Evolutionary conservation across 2,329 filamentous ascomycete genomes (phyloP).

Genomic region (Didymella pomorum): DNA sequence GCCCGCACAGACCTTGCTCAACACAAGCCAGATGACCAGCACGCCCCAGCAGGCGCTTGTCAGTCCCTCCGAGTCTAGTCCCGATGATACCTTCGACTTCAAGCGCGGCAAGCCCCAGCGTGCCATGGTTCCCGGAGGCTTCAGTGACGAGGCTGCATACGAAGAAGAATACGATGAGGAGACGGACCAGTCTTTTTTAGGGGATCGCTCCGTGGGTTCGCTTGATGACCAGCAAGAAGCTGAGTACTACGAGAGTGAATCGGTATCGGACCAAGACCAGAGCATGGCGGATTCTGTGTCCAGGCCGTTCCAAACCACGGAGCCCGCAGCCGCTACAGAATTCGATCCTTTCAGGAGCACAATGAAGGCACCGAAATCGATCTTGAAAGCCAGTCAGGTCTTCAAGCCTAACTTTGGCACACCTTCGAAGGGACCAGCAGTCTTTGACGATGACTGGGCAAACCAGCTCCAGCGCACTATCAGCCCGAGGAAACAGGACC

Average conservation of each 20-base stretch:
- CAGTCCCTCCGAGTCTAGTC: constrained; percentile 53
- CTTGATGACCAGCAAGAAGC: constrained; percentile 68
- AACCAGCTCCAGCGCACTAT: constrained; percentile 93
- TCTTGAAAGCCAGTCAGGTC: constrained; percentile 55
- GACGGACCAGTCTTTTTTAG: constrained; percentile 82
- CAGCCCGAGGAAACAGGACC: constrained; percentile 91
- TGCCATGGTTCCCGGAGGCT: constrained; percentile 77
- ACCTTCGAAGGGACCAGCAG: constrained; percentile 62
- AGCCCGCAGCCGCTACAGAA: constrained; percentile 63
- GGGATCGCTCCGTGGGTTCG: constrained; percentile 86
- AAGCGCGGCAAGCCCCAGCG: constrained; percentile 60
- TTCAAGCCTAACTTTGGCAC: constrained; percentile 53
- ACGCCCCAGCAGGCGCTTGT: constrained; percentile 48
- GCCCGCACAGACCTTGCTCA: constrained; percentile 46
- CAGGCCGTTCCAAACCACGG: constrained; percentile 76
- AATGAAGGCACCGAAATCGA: constrained; percentile 55
- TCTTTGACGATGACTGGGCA: constrained; percentile 84
- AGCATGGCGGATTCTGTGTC: constrained; percentile 81
- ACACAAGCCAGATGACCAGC: constrained; percentile 44
- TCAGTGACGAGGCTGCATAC: constrained; percentile 68
- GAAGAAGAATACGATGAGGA: constrained; percentile 62
- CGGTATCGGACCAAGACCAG: constrained; percentile 75
- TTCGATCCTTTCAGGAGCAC: constrained; percentile 42
- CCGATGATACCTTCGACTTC: constrained; percentile 65
- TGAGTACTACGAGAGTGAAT: constrained; percentile 70